phyloP scores from a whole-genome alignment of 163 green algal species.

The Botryococcus braunii region DNA sequence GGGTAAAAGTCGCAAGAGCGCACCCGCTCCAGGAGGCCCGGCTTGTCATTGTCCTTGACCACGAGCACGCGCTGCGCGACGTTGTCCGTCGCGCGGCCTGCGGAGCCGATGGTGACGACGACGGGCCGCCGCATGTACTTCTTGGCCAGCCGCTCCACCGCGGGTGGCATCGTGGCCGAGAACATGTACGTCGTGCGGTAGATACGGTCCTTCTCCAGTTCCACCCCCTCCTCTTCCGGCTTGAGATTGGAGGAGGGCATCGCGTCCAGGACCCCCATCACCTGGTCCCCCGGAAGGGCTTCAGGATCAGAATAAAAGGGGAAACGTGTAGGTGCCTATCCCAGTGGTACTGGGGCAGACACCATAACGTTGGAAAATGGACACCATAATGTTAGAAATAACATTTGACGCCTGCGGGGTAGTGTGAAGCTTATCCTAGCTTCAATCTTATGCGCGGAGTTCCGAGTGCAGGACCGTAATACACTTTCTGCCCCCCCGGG shows the following conservation, averaged over 20 bases:
- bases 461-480: too few relatives aligned
- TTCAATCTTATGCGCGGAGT: too few relatives aligned
- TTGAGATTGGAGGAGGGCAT: slow-evolving; percentile 89
- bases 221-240: slow-evolving; percentile 76
- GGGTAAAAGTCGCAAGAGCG: too few relatives aligned
- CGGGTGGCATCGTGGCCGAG: slow-evolving; percentile 73
- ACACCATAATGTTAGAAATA: too few relatives aligned
- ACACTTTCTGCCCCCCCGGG: too few relatives aligned
- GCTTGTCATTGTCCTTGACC: slow-evolving; percentile 79
- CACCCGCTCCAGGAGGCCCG: slow-evolving; percentile 44
- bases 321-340: too few relatives aligned
- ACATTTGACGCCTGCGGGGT: too few relatives aligned
- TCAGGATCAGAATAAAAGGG: neutral
- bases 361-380: too few relatives aligned
- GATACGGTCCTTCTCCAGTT: slow-evolving; percentile 47
- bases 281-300: slow-evolving; percentile 29
- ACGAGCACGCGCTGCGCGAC: slow-evolving; percentile 44
- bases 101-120: slow-evolving; percentile 85
- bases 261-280: slow-evolving; percentile 82
- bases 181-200: slow-evolving; percentile 99
- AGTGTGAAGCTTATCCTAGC: too few relatives aligned
- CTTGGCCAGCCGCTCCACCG: slow-evolving; percentile 86
- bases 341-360: too few relatives aligned
- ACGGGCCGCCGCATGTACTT: slow-evolving; percentile 86
- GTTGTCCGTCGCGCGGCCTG: slow-evolving; percentile 77